Evolutionary conservation across 106 monocot genomes (phyloP).

Genomic region (Cymbidium sinense): DNA sequence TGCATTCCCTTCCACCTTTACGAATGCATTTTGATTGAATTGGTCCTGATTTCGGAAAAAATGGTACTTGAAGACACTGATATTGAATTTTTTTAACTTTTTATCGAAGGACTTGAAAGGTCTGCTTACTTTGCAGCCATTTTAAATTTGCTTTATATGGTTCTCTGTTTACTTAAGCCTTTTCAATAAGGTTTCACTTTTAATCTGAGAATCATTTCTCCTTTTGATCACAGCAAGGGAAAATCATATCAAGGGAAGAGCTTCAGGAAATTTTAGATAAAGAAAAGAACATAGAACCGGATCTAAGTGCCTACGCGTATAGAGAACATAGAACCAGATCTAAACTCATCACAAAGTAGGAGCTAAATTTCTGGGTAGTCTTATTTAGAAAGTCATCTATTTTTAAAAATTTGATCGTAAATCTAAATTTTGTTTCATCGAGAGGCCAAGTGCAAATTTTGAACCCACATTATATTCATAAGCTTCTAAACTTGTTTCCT

Average conservation of each 20-base stretch:
- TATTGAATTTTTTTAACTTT: not conserved
- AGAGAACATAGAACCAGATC: too few relatives aligned
- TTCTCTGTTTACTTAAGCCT: not conserved
- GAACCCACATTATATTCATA: too few relatives aligned
- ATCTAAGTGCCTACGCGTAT: too few relatives aligned
- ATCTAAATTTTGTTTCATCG: too few relatives aligned
- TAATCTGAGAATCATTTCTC: not conserved
- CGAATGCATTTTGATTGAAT: not conserved
- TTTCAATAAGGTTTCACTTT: not conserved
- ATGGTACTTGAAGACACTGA: not conserved
- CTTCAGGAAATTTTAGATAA: conserved; percentile 65
- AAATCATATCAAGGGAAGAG: conserved; percentile 70
- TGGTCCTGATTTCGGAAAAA: not conserved
- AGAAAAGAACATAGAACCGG: too few relatives aligned
- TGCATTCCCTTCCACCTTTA: not conserved
- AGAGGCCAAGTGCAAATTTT: too few relatives aligned
- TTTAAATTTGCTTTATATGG: not conserved
- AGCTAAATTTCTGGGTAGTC: too few relatives aligned
- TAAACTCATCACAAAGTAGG: too few relatives aligned
- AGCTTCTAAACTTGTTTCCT: too few relatives aligned
- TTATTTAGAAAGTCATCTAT: too few relatives aligned
- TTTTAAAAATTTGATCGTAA: too few relatives aligned
- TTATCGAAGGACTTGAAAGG: not conserved
- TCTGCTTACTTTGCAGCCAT: not conserved
- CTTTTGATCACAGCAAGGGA: conserved; percentile 48